Base-by-base conservation (phyloP, 192 early-diverging fungal genomes). In the Linderina pennispora region DNA sequence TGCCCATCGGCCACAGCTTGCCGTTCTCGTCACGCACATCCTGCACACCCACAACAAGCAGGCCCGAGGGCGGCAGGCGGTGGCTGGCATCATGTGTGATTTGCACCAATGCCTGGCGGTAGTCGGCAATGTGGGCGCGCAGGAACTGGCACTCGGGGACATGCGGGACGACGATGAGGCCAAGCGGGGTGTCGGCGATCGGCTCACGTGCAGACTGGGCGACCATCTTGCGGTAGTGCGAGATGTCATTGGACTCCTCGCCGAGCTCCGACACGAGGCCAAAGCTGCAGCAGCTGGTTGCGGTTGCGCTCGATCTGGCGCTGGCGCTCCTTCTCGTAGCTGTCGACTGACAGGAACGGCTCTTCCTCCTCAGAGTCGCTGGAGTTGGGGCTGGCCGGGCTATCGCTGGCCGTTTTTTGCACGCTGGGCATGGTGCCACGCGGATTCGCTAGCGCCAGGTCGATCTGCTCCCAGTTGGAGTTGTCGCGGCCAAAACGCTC, bases 401-500 rank as follows among this genome's bases (percentile, higher is more conserved):
- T n/a, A n/a, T n/a, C n/a, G n/a, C n/a, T n/a, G n/a, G n/a, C n/a
- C n/a, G n/a, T n/a, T n/a, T n/a, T n/a, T n/a, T n/a, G n/a, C n/a
- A n/a, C n/a, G n/a, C n/a, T 7, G 19, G 58, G 28, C 1, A 62
- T 21, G 42, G n/a, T n/a, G n/a, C n/a, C n/a, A n/a, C n/a, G n/a
- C n/a, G n/a, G n/a, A n/a, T n/a, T n/a, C n/a, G n/a, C 59, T 42
- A 87, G 78, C 1, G 55, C 55, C 9, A 90, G 61, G 9, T 70
- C 62, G 9, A 88, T 65, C 40, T 89, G 80, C 53, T 90, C 85
- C 89, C 89, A 94, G 42, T 85, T 83, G 25, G 76, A 60, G 20
- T 72, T 76, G 61, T 94, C 88, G 24, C 67, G 75, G 19, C 91
- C 91, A 70, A 94, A 94, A 11, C 91, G 78, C 58, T 94, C 88